Conservation (phyloP, 78 protist species). For the Diacronema lutheri region DNA sequence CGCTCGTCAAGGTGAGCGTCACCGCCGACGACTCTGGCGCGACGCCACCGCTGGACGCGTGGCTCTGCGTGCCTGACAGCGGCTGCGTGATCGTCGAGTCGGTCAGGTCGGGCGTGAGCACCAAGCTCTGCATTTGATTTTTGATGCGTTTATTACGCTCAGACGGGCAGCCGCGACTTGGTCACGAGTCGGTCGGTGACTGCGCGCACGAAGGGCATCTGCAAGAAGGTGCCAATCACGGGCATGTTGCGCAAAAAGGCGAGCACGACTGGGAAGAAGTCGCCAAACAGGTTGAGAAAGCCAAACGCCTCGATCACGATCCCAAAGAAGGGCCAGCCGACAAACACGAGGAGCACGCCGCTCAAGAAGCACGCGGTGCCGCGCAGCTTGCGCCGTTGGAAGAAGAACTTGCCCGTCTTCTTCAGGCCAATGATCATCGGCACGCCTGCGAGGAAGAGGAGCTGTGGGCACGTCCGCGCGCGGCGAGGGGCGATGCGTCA, state of each 20-base stretch:
- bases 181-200: neutral
- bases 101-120: no score
- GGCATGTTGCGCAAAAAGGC: constrained; percentile 34
- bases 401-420: constrained; percentile 57
- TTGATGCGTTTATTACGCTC: no score
- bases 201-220: neutral
- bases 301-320: constrained; percentile 60
- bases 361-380: constrained; percentile 71
- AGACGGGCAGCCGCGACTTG: neutral
- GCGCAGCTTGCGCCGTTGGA: constrained; percentile 54
- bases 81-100: no score
- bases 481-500: no score
- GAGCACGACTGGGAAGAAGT: constrained; percentile 36
- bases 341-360: constrained; percentile 60
- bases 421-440: constrained; percentile 53
- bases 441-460: constrained; percentile 68
- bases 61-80: no score
- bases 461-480: constrained; percentile 20
- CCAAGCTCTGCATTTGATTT: no score
- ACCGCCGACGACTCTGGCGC: no score
- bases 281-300: constrained; percentile 73
- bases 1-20: no score
- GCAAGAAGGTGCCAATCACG: neutral
- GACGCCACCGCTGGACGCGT: no score
- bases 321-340: constrained; percentile 59